These are phyloP conservation scores for Lipomyces kockii DNA, from an alignment of 805 yeast genomes.

Conservation along the genomic window DNA sequence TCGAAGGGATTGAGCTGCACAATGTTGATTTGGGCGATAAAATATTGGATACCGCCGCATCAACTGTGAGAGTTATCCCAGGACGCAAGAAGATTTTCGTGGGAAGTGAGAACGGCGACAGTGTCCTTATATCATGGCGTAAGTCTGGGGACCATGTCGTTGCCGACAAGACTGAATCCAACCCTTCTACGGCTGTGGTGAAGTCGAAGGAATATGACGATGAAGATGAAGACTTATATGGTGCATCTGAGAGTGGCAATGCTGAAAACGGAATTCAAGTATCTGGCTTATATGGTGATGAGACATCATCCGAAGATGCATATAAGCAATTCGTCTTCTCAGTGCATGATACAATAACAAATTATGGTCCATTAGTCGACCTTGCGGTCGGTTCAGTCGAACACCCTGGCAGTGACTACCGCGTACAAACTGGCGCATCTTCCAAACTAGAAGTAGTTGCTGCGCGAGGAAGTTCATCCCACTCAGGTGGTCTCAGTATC, in stretches of 20 bases:
- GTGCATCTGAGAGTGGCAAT: conserved; percentile 20
- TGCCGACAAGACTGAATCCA: conserved; percentile 8
- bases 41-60: conserved; percentile 21
- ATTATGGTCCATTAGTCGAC: conserved; percentile 74
- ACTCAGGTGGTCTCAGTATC: conserved; percentile 59
- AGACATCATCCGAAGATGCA: conserved; percentile 34
- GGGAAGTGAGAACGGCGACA: conserved; percentile 64
- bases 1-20: conserved; percentile 40
- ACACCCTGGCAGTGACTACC: neutral
- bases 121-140: conserved; percentile 54
- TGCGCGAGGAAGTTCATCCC: conserved; percentile 64
- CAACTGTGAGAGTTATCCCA: conserved; percentile 21
- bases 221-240: conserved; percentile 38
- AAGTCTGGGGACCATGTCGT: conserved; percentile 23
- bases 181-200: neutral
- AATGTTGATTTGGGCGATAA: conserved; percentile 7
- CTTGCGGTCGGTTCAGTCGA: conserved; percentile 59
- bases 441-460: conserved; percentile 59
- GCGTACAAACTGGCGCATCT: conserved; percentile 5
- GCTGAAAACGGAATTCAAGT: neutral
- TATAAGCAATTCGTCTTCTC: conserved; percentile 48
- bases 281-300: conserved; percentile 40
- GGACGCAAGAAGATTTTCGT: conserved; percentile 53
- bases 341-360: conserved; percentile 59
- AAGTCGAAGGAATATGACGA: conserved; percentile 37